Percentiles rank a stretch among this genome's conserved stretches.
These are phyloP conservation scores for Tricholomella constricta DNA, from an alignment of 768 basidiomycete species.

Conservation along the genomic window DNA sequence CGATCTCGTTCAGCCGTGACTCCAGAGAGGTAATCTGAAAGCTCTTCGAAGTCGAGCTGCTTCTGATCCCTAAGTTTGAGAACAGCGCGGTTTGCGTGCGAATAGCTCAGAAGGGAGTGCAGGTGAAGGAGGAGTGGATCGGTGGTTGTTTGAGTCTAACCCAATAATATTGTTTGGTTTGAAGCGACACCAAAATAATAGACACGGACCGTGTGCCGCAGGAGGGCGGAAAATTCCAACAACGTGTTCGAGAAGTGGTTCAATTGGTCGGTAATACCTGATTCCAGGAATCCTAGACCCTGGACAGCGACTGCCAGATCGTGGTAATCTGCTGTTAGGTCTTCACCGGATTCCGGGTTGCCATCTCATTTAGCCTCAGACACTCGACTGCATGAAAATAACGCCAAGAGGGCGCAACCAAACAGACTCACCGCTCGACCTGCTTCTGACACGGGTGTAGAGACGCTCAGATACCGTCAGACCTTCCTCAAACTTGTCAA, in stretches of 20 bases:
- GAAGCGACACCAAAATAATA: slow-evolving; percentile 2
- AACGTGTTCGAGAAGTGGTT: slow-evolving; percentile 97
- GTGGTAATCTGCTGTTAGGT: slow-evolving; percentile 96
- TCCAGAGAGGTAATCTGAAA: slow-evolving; percentile 93
- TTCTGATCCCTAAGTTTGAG: slow-evolving; percentile 97
- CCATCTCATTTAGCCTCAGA: slow-evolving; percentile 89
- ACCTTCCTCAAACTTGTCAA: slow-evolving; percentile 98
- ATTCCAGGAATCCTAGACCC: slow-evolving; percentile 96
- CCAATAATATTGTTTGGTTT: not conserved
- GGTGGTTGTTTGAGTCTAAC: slow-evolving; percentile 85
- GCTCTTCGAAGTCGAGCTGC: slow-evolving; percentile 97
- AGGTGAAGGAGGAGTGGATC: slow-evolving; percentile 91
- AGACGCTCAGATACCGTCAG: slow-evolving; percentile 77
- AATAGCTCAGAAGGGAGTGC: slow-evolving; percentile 92
- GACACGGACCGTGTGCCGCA: slow-evolving; percentile 74
- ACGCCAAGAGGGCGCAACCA: slow-evolving; percentile 19
- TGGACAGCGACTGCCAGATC: slow-evolving; percentile 96
- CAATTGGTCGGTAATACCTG: slow-evolving; percentile 96
- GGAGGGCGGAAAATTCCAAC: slow-evolving; percentile 88
- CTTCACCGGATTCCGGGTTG: slow-evolving; percentile 80
- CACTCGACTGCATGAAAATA: slow-evolving; percentile 39
- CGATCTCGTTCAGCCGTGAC: slow-evolving; percentile 92
- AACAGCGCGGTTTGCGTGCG: slow-evolving; percentile 90
- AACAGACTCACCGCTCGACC: slow-evolving; percentile 80
- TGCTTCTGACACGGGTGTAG: slow-evolving; percentile 73